Evolutionary conservation across 2,329 filamentous ascomycete genomes (phyloP), one percentile per base, ranked within the genome.

Genomic region (Bipolaris gigantea): DNA sequence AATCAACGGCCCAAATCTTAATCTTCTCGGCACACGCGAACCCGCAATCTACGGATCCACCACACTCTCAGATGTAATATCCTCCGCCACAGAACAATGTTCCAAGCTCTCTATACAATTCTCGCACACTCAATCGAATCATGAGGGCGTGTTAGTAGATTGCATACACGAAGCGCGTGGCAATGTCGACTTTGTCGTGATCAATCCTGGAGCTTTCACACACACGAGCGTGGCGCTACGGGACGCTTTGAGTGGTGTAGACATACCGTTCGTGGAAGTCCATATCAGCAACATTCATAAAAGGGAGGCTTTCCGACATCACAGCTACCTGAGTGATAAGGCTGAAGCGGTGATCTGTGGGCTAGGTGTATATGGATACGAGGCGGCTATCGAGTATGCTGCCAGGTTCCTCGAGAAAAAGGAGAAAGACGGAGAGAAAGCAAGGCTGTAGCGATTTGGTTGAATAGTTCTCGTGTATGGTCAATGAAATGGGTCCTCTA

Each of bases 1-100:
- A 61, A 85, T 92, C 77, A 91, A 91, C 74, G 89, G 89, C n/a
- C 88, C 89, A 30, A 92, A 92, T 73, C 86, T 92, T 64, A 92
- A 92, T 76, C 85, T 92, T 45, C 82, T 92, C 27, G 89, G 89
- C 33, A 87, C 84, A 11, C 82, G 89, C 19, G 89, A 93, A 71
- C 89, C 89, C 15, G 77, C 85, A 25, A 81, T 90, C 65, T 92
- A 92, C 76, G 89, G 89, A 67, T 80, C 78, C 56, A 85, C 85
- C 0, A 90, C 88, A 0, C 84, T 92, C 11, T 46, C 77, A 18
- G 83, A 89, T 60, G 81, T 92, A 15, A 79, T 85, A 42, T 55
- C 72, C 2, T 62, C 75, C 9, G 81, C 82, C 21, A 66, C 76
- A 44, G 56, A 75, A 0, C 84, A 86, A 56, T 84, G 83, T 30